A percentile compares a stretch with the other conserved stretches of the same genome.
Conservation (phyloP, 2,329 filamentous ascomycete species). For the Cercospora berteroae region DNA sequence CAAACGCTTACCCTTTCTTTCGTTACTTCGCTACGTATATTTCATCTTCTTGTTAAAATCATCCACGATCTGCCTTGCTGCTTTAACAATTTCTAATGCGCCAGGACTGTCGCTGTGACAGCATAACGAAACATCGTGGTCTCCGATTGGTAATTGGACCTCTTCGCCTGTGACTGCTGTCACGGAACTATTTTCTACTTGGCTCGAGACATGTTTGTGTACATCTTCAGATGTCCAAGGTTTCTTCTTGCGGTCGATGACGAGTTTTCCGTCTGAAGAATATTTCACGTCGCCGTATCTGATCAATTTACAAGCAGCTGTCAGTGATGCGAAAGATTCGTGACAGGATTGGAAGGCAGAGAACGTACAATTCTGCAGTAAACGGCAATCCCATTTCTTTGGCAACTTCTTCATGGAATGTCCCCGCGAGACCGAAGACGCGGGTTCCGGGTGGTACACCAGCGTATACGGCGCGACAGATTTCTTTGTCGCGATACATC, state of each 20-base stretch:
- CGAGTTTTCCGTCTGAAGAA: constrained; percentile 49
- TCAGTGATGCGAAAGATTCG: not conserved
- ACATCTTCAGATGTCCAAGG: constrained; percentile 46
- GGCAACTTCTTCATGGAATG: constrained; percentile 54
- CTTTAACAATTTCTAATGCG: constrained; percentile 45
- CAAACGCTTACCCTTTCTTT: not conserved
- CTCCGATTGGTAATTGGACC: constrained; percentile 42
- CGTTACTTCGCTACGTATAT: constrained; percentile 16
- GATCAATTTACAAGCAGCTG: not conserved
- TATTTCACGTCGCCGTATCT: constrained; percentile 58
- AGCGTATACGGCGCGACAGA: constrained; percentile 54
- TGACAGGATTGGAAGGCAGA: not conserved
- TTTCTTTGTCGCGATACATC: constrained; percentile 52
- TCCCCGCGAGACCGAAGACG: constrained; percentile 57
- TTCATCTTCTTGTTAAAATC: constrained; percentile 40
- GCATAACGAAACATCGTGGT: constrained; percentile 46
- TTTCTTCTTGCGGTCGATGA: constrained; percentile 61
- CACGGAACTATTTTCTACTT: constrained; percentile 43
- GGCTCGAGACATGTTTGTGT: constrained; percentile 42
- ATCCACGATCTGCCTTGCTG: constrained; percentile 44
- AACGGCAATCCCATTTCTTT: constrained; percentile 55
- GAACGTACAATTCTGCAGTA: constrained; percentile 47
- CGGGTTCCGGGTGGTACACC: constrained; percentile 52
- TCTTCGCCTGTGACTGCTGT: constrained; percentile 45
- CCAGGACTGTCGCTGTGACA: constrained; percentile 48